These are phyloP conservation scores for Talaromyces sp. DNA, from an alignment of 2,329 filamentous ascomycete genomes.

Conservation along the genomic window DNA sequence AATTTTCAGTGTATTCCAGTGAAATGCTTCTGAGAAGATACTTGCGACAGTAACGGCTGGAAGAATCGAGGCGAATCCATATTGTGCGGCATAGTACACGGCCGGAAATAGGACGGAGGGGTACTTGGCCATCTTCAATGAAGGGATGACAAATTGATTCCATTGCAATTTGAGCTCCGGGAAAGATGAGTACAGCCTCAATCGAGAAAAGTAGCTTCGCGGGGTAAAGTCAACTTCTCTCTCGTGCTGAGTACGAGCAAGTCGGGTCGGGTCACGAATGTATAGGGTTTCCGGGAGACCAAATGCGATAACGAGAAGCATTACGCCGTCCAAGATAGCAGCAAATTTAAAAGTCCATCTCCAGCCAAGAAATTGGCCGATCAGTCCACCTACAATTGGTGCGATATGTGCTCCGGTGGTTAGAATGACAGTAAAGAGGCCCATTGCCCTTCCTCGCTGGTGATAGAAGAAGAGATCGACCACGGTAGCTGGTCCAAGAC, in stretches of 20 bases:
- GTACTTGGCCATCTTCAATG: background rate
- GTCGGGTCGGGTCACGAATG: background rate
- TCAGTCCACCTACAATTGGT: background rate
- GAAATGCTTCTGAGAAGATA: background rate
- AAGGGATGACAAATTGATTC: background rate
- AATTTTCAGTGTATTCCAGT: background rate
- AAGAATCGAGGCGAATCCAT: background rate
- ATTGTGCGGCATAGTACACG: background rate
- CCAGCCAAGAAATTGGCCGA: background rate
- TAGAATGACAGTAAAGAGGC: constrained; percentile 11
- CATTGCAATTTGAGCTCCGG: background rate
- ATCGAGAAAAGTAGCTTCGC: background rate
- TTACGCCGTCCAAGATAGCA: background rate
- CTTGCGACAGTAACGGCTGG: background rate
- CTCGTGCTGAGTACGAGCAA: background rate
- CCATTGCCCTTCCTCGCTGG: constrained; percentile 9
- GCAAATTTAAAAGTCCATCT: background rate
- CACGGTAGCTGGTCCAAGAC: constrained; percentile 7
- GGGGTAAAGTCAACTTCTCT: background rate
- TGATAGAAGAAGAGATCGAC: constrained; percentile 11
- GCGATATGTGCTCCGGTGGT: constrained; percentile 11
- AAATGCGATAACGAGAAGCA: background rate
- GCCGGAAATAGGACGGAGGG: background rate
- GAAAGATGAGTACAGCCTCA: background rate
- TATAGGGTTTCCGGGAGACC: background rate